A percentile compares a stretch with the other conserved stretches of the same genome.
These are phyloP conservation scores for Ustilago esculenta DNA, from an alignment of 1,284 basidiomycete genomes.

Conservation along the genomic window DNA sequence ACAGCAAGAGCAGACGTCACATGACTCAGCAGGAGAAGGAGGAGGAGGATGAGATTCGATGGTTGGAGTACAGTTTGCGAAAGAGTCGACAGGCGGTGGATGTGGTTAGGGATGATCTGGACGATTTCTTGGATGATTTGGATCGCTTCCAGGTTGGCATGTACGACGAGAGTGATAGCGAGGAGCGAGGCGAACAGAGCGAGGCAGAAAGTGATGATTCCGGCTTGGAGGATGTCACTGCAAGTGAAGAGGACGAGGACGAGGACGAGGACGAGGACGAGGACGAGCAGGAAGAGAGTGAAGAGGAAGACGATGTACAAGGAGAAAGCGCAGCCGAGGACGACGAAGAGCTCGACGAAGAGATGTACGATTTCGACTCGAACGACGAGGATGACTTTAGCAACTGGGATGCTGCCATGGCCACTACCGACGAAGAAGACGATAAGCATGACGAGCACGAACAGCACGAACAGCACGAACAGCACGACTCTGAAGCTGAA, in stretches of 20 bases:
- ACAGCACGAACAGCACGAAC: slow-evolving; percentile 2
- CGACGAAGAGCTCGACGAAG: slow-evolving; percentile 13
- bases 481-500: slow-evolving; percentile 33
- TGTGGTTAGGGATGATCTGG: slow-evolving; percentile 51
- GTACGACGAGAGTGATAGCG: slow-evolving; percentile 28
- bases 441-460: slow-evolving; percentile 11
- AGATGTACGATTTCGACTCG: slow-evolving; percentile 41
- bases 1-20: slow-evolving; percentile 35
- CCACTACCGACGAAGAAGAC: slow-evolving; percentile 44
- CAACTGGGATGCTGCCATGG: slow-evolving; percentile 52
- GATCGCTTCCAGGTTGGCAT: slow-evolving; percentile 54
- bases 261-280: slow-evolving; percentile 3
- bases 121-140: slow-evolving; percentile 58
- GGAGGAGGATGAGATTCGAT: slow-evolving; percentile 65
- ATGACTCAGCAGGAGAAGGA: slow-evolving; percentile 58
- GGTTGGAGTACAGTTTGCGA: slow-evolving; percentile 61
- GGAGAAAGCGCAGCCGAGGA: background rate
- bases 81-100: slow-evolving; percentile 30
- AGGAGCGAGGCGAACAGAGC: background rate
- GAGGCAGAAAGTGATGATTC: slow-evolving; percentile 19
- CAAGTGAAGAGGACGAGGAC: slow-evolving; percentile 3
- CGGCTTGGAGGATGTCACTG: slow-evolving; percentile 17
- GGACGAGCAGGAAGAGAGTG: slow-evolving; percentile 9
- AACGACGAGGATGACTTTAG: slow-evolving; percentile 46
- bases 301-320: slow-evolving; percentile 4